Evolutionary conservation across 257 asterid species (phyloP).

Genomic region (Osmanthus fragrans): DNA sequence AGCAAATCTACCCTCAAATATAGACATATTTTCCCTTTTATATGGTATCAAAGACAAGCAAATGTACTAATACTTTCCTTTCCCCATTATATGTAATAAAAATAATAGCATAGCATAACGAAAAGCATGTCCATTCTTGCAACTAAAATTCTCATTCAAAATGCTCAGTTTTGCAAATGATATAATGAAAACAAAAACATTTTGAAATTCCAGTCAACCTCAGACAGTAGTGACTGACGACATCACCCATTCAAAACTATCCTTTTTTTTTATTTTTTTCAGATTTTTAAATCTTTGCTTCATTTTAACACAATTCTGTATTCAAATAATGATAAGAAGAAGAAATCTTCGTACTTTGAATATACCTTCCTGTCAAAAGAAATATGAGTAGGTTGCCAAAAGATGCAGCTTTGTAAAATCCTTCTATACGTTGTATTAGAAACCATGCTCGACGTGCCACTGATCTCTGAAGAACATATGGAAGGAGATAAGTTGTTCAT

Average conservation of each 20-base stretch:
- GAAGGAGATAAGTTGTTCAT: constrained; percentile 11
- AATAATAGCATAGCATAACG: neutral
- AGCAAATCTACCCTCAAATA: neutral
- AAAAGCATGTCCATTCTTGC: neutral
- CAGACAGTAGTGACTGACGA: neutral
- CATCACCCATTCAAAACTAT: neutral
- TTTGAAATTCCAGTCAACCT: constrained; percentile 8
- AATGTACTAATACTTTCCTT: neutral
- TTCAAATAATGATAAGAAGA: neutral
- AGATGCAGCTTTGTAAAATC: constrained; percentile 86
- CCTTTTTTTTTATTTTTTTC: constrained; percentile 9
- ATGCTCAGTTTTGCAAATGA: neutral
- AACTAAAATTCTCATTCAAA: neutral
- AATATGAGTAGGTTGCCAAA: constrained; percentile 87
- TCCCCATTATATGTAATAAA: neutral
- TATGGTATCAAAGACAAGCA: neutral
- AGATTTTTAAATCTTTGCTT: neutral
- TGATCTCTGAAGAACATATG: constrained; percentile 57
- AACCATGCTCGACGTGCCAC: constrained; percentile 80
- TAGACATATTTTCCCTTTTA: neutral
- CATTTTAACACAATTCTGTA: neutral
- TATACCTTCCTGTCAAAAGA: constrained; percentile 88
- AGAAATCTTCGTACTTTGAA: neutral
- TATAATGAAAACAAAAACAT: neutral
- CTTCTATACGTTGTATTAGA: constrained; percentile 78